Evolutionary conservation across 495 filamentous ascomycete genomes (phyloP).

Genomic region (Podospora didyma): DNA sequence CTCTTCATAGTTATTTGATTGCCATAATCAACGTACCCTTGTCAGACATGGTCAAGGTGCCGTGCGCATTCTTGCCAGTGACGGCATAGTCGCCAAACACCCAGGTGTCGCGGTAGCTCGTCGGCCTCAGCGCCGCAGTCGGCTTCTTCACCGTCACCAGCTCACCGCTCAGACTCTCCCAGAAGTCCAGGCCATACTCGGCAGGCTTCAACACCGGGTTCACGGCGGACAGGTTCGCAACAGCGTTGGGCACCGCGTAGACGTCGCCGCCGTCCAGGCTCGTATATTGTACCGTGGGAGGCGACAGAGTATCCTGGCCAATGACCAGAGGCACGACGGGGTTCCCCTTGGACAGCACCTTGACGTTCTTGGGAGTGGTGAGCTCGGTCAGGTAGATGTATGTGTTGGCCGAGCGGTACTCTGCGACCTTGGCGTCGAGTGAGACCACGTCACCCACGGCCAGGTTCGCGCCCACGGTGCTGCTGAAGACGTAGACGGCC

Average conservation of each 20-base stretch:
- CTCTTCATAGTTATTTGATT: not conserved
- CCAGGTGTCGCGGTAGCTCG: conserved; percentile 59
- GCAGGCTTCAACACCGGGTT: conserved; percentile 52
- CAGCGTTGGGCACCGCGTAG: conserved; percentile 52
- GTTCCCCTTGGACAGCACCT: conserved; percentile 42
- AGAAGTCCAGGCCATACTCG: conserved; percentile 59
- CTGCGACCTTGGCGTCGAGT: conserved; percentile 49
- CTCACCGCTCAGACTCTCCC: conserved; percentile 58
- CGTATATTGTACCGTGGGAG: conserved; percentile 51
- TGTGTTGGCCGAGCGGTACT: conserved; percentile 46
- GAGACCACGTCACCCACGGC: conserved; percentile 55
- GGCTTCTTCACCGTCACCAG: conserved; percentile 49
- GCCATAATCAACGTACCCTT: conserved; percentile 23
- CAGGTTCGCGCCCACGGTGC: conserved; percentile 30
- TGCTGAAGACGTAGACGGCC: conserved; percentile 54
- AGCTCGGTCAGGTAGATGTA: conserved; percentile 59
- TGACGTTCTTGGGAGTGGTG: conserved; percentile 41
- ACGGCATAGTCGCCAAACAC: conserved; percentile 52
- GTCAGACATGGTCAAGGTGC: conserved; percentile 51
- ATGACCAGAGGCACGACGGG: conserved; percentile 46
- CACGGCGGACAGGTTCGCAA: conserved; percentile 43
- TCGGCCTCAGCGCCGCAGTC: conserved; percentile 45
- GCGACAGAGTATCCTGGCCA: conserved; percentile 42
- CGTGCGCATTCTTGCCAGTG: conserved; percentile 48
- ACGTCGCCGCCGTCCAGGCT: conserved; percentile 51